Conservation (phyloP, 257 asterid genomes). For the Ilex aquifolium region DNA sequence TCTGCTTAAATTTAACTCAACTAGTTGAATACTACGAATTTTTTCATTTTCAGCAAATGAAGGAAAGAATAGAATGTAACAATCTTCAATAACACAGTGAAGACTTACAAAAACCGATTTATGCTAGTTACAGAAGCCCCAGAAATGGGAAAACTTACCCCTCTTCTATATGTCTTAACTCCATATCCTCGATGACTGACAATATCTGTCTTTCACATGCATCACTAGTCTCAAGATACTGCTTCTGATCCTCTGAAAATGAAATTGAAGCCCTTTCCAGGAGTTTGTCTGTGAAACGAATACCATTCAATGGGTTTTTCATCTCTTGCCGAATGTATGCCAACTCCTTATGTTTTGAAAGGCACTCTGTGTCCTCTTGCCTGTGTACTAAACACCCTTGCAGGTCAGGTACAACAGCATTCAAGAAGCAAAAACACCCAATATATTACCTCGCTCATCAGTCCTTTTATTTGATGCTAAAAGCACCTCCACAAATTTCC, state of each 20-base stretch:
- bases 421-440: slow-evolving; percentile 65
- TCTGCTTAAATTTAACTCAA: no score
- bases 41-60: no score
- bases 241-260: slow-evolving; percentile 45
- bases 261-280: slow-evolving; percentile 37
- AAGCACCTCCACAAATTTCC: slow-evolving; percentile 43
- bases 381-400: slow-evolving; percentile 12
- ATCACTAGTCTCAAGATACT: slow-evolving; percentile 46
- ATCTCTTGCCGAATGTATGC: slow-evolving; percentile 54
- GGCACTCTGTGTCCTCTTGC: slow-evolving; percentile 15
- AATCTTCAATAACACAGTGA: no score
- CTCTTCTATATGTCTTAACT: slow-evolving; percentile 25
- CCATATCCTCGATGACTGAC: slow-evolving; percentile 37
- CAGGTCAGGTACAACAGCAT: slow-evolving; percentile 17
- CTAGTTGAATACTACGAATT: no score
- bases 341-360: slow-evolving; percentile 35
- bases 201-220: slow-evolving; percentile 67
- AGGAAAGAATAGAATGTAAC: no score
- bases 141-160: slow-evolving; percentile 31
- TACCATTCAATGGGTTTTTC: slow-evolving; percentile 56
- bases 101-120: background rate
- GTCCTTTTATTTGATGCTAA: slow-evolving; percentile 47
- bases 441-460: slow-evolving; percentile 35
- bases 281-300: slow-evolving; percentile 54
- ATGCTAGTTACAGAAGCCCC: no score